Base-by-base conservation (phyloP, 805 yeast species). In the Kluyveromyces starmeri region DNA sequence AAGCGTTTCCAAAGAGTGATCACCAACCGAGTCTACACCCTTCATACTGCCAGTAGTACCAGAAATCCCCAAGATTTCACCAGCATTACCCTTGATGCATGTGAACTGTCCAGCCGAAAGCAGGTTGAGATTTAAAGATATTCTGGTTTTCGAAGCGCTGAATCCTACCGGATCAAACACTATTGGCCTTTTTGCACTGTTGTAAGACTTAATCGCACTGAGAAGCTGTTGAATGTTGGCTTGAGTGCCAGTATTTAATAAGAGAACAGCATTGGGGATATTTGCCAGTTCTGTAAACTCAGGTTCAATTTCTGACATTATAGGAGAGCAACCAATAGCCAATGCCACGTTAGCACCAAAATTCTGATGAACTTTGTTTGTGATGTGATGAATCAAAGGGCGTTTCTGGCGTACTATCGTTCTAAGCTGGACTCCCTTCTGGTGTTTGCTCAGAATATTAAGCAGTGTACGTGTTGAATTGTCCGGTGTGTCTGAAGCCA, bases 91-190 rank as follows among this genome's bases (percentile, higher is more conserved):
- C 54, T 88, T 84, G 43, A 86, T 76, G 18, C 81, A 85, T 20
- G 73, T 62, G 41, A 66, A 68, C 47, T 67, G 70, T 1, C 84
- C 85, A 9, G 65, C 53, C 23, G 75, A 64, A 20, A 86, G 53
- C 7, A 85, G 46, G 1, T 52, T 50, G 18, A 62, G 53, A 34
- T 76, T 70, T 12, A 75, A 62, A 3, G 56, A 47, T 25, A 62
- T 60, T 39, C 96, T 66, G 4, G 72, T 68, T 3, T 49, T 37
- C 0, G 95, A 68, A 0, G 96, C 95, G 18, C 95, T 95, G 25
- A 79, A 84, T 1, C 86, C 96, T n/a, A 86, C 95, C 1, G 96
- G 96, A 54, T 86, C 96, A 45, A 81, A 78, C 0, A 86, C 73
- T 20, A 86, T 69, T 3, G 83, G 88, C 28, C 68, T 64, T 2